phyloP scores from a whole-genome alignment of 169 alveolate genomes.

The Plasmodium gonderi region DNA sequence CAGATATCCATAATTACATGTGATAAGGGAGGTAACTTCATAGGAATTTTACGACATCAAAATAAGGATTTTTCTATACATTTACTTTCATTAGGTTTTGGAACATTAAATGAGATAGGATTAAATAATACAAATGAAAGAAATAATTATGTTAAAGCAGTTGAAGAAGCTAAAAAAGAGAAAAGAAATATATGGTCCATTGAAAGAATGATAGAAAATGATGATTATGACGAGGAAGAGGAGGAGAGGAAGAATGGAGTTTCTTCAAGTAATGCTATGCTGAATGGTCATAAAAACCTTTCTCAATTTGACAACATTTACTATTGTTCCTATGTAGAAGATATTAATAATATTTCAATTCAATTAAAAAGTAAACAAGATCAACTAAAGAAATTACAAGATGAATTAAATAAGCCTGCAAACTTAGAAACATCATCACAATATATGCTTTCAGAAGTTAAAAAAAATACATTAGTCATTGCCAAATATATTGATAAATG shows the following conservation, averaged over 20 bases:
- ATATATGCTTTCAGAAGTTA: background rate
- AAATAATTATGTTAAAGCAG: constrained; percentile 58
- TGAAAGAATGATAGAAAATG: constrained; percentile 3
- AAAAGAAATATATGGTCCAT: constrained; percentile 69
- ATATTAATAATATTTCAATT: constrained; percentile 46
- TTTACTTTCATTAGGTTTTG: constrained; percentile 53
- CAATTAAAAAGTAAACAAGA: constrained; percentile 70
- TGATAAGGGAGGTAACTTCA: constrained; percentile 74
- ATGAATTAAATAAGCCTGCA: constrained; percentile 27
- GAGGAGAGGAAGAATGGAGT: too few species aligned
- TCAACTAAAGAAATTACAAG: constrained; percentile 42
- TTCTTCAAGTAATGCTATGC: background rate
- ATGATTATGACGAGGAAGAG: too few species aligned
- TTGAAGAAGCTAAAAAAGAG: constrained; percentile 67
- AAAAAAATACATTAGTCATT: constrained; percentile 57
- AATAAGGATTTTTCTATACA: constrained; percentile 42
- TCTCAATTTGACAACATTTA: constrained; percentile 46
- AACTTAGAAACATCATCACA: constrained; percentile 6
- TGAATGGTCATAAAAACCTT: constrained; percentile 18
- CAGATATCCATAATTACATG: constrained; percentile 60
- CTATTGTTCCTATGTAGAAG: constrained; percentile 69
- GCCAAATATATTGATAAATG: constrained; percentile 64
- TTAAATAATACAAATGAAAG: constrained; percentile 56
- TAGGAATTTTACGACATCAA: constrained; percentile 48
- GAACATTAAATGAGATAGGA: constrained; percentile 56